Evolutionary conservation across 805 yeast species (phyloP).

Genomic region (Metschnikowia peoriensis): DNA sequence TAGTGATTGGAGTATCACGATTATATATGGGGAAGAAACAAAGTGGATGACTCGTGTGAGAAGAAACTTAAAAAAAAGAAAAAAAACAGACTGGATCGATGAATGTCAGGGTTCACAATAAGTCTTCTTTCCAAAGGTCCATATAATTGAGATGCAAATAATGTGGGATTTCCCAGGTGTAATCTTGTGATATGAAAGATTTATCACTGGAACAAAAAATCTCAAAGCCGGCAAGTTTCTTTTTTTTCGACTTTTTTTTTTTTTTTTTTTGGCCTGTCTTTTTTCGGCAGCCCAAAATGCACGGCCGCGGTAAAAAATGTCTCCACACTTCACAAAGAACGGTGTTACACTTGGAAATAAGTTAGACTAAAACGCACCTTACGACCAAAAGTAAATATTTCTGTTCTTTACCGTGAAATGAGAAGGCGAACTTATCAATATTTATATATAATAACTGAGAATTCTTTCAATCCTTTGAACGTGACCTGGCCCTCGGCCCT

Average conservation of each 20-base stretch:
- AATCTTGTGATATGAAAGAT: constrained; percentile 3
- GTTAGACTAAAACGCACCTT: too few species aligned
- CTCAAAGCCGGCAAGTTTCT: constrained; percentile 4
- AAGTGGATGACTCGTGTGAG: background rate
- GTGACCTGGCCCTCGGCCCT: background rate
- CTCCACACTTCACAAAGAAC: background rate
- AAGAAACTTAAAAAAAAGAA: background rate
- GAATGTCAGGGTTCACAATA: background rate
- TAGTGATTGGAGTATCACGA: background rate
- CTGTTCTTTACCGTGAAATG: too few species aligned
- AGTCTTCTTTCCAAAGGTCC: background rate
- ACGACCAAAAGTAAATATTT: too few species aligned
- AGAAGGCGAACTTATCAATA: too few species aligned
- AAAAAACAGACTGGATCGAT: background rate
- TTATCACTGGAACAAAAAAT: constrained; percentile 4
- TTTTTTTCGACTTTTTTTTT: constrained; percentile 3
- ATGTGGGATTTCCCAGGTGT: background rate
- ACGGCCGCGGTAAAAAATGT: background rate
- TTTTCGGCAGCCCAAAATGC: constrained; percentile 7
- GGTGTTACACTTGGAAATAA: too few species aligned
- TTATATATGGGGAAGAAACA: constrained; percentile 4
- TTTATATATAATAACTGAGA: too few species aligned
- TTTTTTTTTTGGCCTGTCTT: constrained; percentile 2
- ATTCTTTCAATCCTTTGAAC: too few species aligned
- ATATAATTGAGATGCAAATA: background rate